Conservation (phyloP, 345 rosid genomes). For the Syzygium grande region DNA sequence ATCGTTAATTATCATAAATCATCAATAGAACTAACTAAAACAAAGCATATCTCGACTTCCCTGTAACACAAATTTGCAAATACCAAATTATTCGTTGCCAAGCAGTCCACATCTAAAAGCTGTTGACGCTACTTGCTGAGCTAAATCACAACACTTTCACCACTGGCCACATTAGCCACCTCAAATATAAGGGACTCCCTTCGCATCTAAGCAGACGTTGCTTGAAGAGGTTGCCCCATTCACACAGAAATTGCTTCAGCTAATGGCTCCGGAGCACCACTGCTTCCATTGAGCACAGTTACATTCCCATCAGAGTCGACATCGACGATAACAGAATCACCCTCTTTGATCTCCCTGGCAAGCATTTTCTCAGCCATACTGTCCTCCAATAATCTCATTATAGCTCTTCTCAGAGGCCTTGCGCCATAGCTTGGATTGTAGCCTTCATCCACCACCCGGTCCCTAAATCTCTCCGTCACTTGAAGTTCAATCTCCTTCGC, state of each 20-base stretch:
- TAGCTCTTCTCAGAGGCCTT: conserved; percentile 90
- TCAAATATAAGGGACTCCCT: neutral
- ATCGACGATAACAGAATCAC: conserved; percentile 88
- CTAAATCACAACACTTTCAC: neutral
- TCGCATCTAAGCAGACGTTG: neutral
- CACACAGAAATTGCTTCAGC: conserved; percentile 18
- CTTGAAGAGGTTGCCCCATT: neutral
- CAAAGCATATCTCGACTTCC: neutral
- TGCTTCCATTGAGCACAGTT: conserved; percentile 74
- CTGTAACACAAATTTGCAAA: neutral
- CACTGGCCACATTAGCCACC: neutral
- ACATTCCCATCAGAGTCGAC: conserved; percentile 79
- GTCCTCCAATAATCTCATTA: conserved; percentile 92
- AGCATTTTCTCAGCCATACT: conserved; percentile 99
- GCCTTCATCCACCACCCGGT: conserved; percentile 93
- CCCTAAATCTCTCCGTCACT: conserved; percentile 86
- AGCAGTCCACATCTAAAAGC: neutral
- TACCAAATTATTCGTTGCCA: neutral
- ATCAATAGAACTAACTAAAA: neutral
- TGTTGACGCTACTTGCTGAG: neutral
- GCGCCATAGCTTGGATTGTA: conserved; percentile 97
- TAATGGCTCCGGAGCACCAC: conserved; percentile 49
- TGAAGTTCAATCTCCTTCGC: conserved; percentile 82
- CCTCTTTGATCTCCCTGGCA: conserved; percentile 82
- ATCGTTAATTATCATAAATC: neutral